A percentile compares a stretch with the other conserved stretches of the same genome.
Conservation (phyloP, 768 basidiomycete genomes). For the Boletus pseudopeckii region DNA sequence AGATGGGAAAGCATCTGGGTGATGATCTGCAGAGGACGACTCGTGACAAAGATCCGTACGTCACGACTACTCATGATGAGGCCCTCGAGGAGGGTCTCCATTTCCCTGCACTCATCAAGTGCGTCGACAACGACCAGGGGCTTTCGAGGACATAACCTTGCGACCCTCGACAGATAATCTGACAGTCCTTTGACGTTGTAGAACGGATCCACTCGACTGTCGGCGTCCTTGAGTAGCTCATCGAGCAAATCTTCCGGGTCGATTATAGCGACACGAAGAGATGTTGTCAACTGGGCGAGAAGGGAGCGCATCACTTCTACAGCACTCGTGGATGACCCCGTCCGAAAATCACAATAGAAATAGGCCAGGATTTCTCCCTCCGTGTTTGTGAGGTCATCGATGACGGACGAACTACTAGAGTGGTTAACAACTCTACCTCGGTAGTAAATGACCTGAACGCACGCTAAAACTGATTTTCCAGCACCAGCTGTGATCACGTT, state of each 20-base stretch:
- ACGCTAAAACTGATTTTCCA: slow-evolving; percentile 1
- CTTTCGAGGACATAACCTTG: neutral
- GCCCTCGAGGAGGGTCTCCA: slow-evolving; percentile 7
- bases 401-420: neutral
- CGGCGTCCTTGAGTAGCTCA: slow-evolving; percentile 2
- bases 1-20: neutral
- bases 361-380: neutral
- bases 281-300: slow-evolving; percentile 12
- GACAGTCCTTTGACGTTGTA: slow-evolving; percentile 3
- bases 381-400: neutral
- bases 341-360: slow-evolving; percentile 27
- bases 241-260: neutral
- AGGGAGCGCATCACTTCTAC: slow-evolving; percentile 19
- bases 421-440: neutral
- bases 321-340: slow-evolving; percentile 1
- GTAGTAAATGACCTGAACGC: neutral
- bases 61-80: neutral
- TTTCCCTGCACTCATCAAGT: slow-evolving; percentile 21
- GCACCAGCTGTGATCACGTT: neutral
- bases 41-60: slow-evolving; percentile 6
- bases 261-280: neutral
- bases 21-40: slow-evolving; percentile 8
- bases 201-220: neutral
- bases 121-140: slow-evolving; percentile 19
- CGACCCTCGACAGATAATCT: neutral